Conservation (phyloP, 106 monocot species). For the Apostasia ramifera region DNA sequence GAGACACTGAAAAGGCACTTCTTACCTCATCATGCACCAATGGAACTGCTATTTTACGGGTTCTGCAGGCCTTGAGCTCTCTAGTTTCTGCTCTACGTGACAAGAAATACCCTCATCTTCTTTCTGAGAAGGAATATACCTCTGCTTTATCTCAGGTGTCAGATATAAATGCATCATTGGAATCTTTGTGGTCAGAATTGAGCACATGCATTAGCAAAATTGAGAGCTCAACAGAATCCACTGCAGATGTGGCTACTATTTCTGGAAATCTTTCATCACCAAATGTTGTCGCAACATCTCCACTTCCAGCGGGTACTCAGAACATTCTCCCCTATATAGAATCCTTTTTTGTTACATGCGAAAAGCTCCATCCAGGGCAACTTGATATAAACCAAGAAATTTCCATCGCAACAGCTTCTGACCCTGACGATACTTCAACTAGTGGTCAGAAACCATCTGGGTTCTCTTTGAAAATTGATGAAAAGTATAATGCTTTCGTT, state of each 20-base stretch:
- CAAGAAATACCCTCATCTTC: slow-evolving; percentile 55
- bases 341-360: slow-evolving; percentile 94
- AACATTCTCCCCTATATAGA: slow-evolving; percentile 95
- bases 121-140: slow-evolving; percentile 42
- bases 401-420: slow-evolving; percentile 22
- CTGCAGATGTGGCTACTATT: slow-evolving; percentile 33
- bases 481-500: slow-evolving; percentile 70
- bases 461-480: slow-evolving; percentile 31
- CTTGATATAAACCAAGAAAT: slow-evolving; percentile 37
- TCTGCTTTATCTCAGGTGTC: slow-evolving; percentile 65
- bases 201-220: slow-evolving; percentile 90
- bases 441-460: slow-evolving; percentile 34
- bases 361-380: slow-evolving; percentile 68
- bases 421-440: slow-evolving; percentile 50
- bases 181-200: slow-evolving; percentile 83
- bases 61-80: slow-evolving; percentile 87
- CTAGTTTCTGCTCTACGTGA: slow-evolving; percentile 68
- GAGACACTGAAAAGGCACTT: slow-evolving; percentile 73
- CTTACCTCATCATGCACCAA: slow-evolving; percentile 66
- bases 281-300: slow-evolving; percentile 38
- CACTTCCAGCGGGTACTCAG: slow-evolving; percentile 85
- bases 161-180: slow-evolving; percentile 70
- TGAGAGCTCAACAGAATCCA: slow-evolving; percentile 66
- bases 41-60: slow-evolving; percentile 84
- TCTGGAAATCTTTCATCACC: slow-evolving; percentile 24